Conservation (phyloP, 768 basidiomycete species). For the Suillus subaureus region DNA sequence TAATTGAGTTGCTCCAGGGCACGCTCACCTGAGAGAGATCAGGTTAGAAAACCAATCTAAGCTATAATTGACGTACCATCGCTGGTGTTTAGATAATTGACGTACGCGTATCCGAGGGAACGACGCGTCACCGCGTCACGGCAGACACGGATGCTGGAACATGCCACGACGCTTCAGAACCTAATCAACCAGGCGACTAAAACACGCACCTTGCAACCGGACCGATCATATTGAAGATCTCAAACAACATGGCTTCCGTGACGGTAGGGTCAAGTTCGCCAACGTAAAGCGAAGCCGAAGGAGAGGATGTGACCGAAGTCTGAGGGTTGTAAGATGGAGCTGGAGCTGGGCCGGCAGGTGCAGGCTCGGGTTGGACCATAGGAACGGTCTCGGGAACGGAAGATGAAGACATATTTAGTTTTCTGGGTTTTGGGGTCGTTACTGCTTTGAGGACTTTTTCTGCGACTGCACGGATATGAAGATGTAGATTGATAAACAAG, state of each 20-base stretch:
- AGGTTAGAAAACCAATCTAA: slow-evolving; percentile 6
- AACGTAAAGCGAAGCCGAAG: slow-evolving; percentile 95
- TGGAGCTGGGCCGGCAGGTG: slow-evolving; percentile 45
- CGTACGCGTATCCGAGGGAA: slow-evolving; percentile 99
- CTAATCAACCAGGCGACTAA: slow-evolving; percentile 1
- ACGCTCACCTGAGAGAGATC: slow-evolving; percentile 72
- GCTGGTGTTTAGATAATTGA: slow-evolving; percentile 94
- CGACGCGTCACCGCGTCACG: slow-evolving; percentile 99
- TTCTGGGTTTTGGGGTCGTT: slow-evolving; percentile 74
- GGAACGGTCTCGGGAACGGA: slow-evolving; percentile 56
- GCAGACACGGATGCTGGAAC: slow-evolving; percentile 91
- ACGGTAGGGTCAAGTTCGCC: slow-evolving; percentile 98
- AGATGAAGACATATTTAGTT: slow-evolving; percentile 61
- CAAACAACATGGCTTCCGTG: slow-evolving; percentile 99
- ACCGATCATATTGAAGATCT: slow-evolving; percentile 99
- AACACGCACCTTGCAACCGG: slow-evolving; percentile 88
- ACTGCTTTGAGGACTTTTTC: slow-evolving; percentile 91
- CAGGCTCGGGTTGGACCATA: slow-evolving; percentile 51
- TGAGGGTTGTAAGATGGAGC: slow-evolving; percentile 61
- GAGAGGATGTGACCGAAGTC: slow-evolving; percentile 58
- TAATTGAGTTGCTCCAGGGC: slow-evolving; percentile 99
- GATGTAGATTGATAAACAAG: slow-evolving; percentile 20
- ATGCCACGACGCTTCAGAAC: background rate
- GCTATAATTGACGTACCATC: slow-evolving; percentile 66
- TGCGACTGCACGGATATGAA: slow-evolving; percentile 44